Evolutionary conservation across 2,329 filamentous ascomycete species (phyloP), one percentile per base, ranked within the genome.

Genomic region (Trichoderma asperellum): DNA sequence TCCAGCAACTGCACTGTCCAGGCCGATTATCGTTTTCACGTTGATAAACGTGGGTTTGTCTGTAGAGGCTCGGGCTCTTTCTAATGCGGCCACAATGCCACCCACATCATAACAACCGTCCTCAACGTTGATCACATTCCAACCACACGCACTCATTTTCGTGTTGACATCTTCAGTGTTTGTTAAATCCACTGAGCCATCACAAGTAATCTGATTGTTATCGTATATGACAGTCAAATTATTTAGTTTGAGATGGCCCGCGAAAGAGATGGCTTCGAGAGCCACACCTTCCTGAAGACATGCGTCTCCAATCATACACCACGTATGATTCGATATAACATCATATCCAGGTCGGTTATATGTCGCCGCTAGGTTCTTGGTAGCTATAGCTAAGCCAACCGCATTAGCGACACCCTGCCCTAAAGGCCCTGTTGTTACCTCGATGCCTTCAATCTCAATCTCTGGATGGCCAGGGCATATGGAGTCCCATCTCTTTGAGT

Each of bases 401-500:
- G 87, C 85, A 71, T 89, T 89, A 24, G 86, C 84, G n/a, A 89
- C 80, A 14, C 87, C 87, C 72, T 89, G 87, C 0, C 87, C 87
- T 0, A 89, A 78, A 4, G 87, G 87, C 0, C 86, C 87, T 0
- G 87, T 89, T 0, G 87, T 88, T 5, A 89, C 84, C 76, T 89
- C 86, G 67, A 88, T 82, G 7, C 85, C 86, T 40, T 85, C 81
- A 70, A 85, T 79, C 73, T 89, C 86, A 67, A 88, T 87, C 75
- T 89, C 86, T 0, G 86, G 86, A 73, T 86, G 85, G 0, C 84
- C 86, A 0, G 84, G 86, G 62, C 84, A 86, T n/a, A 87, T 71
- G 0, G 85, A 81, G 72, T 86, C 83, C 69, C 57, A 68, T 27
- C 57, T 27, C 4, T 56, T 64, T 75, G 78, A 73, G 81, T 85